These are phyloP conservation scores for Lepiota venenata DNA, from an alignment of 768 basidiomycete species.

Conservation along the genomic window DNA sequence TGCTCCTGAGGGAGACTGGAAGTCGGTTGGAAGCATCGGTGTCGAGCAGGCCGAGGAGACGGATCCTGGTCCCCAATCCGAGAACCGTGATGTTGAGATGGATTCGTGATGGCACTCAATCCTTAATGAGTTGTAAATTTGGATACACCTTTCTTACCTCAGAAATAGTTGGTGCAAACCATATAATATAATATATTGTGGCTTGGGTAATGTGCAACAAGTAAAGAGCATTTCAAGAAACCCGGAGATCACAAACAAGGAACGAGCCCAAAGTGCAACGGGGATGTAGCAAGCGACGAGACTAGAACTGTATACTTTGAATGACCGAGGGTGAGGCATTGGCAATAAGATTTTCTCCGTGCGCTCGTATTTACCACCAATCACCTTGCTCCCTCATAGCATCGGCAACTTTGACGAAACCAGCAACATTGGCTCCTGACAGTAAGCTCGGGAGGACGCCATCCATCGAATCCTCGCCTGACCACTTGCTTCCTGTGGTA, in stretches of 20 bases:
- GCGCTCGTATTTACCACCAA: constrained; percentile 54
- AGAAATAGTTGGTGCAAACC: neutral
- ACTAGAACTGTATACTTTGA: no score
- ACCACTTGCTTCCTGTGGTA: constrained; percentile 54
- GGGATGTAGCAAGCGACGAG: neutral
- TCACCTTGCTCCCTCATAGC: constrained; percentile 76
- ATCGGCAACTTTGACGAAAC: constrained; percentile 67
- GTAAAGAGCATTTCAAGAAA: neutral
- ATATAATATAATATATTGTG: neutral
- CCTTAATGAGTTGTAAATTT: neutral
- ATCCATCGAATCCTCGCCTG: constrained; percentile 38
- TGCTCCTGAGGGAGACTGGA: constrained; percentile 80
- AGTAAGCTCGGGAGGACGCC: constrained; percentile 50
- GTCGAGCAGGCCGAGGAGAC: constrained; percentile 64
- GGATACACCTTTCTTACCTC: neutral
- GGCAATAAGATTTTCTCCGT: neutral
- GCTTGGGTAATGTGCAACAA: neutral
- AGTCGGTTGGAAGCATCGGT: constrained; percentile 76
- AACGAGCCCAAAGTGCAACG: no score
- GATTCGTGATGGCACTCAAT: constrained; percentile 21
- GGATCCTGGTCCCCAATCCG: constrained; percentile 26
- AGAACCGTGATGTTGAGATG: constrained; percentile 41
- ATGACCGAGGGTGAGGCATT: no score
- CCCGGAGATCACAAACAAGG: no score
- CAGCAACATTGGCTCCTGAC: constrained; percentile 70